A percentile compares a stretch with the other conserved stretches of the same genome.
Evolutionary conservation across 2,329 filamentous ascomycete species (phyloP).

Genomic region (Colletotrichum sp.): DNA sequence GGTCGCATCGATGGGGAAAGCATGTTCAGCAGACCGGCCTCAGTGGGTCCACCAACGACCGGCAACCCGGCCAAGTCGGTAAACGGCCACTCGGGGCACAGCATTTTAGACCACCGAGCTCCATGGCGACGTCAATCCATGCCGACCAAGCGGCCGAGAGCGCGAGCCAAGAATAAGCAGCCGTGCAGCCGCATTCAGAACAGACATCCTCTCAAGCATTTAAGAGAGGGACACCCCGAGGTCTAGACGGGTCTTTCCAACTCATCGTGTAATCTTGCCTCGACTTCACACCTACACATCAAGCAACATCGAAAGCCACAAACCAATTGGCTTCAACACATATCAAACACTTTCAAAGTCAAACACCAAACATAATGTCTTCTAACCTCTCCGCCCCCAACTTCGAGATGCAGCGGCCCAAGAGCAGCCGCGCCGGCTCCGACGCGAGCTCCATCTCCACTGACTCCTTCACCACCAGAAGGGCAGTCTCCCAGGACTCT

Average conservation of each 20-base stretch:
- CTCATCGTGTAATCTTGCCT: not conserved
- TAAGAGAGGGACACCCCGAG: not conserved
- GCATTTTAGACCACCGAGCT: constrained; percentile 13
- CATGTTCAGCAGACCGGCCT: constrained; percentile 9
- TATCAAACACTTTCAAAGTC: not conserved
- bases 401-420: constrained; percentile 6
- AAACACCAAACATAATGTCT: not conserved
- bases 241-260: not conserved
- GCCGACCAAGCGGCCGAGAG: constrained; percentile 14
- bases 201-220: constrained; percentile 1
- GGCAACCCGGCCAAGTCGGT: constrained; percentile 16
- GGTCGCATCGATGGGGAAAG: not conserved
- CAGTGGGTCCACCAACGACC: constrained; percentile 8
- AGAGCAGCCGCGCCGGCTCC: constrained; percentile 18
- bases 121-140: constrained; percentile 15
- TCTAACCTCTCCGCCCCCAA: not conserved
- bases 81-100: constrained; percentile 20
- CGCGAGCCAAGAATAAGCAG: constrained; percentile 4
- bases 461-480: constrained; percentile 23
- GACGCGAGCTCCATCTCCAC: constrained; percentile 9
- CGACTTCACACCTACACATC: not conserved
- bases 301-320: not conserved
- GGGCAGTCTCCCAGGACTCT: constrained; percentile 14
- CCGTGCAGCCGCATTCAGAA: constrained; percentile 11
- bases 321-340: not conserved